Percentiles rank a stretch among this genome's conserved stretches.
Evolutionary conservation across 306 rosid species (phyloP).

Genomic region (Benincasa hispida): DNA sequence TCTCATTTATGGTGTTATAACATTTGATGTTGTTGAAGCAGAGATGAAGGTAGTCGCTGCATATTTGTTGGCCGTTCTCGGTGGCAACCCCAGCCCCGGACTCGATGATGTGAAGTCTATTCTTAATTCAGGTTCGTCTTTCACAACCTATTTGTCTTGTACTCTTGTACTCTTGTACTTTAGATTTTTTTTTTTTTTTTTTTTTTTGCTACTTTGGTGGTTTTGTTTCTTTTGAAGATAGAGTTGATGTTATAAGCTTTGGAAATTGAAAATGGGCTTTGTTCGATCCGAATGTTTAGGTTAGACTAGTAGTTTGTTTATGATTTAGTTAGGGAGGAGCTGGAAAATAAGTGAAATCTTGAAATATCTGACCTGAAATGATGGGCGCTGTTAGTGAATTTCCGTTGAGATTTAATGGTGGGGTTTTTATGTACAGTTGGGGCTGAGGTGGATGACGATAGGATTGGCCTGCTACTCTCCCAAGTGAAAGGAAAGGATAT

Average conservation of each 20-base stretch:
- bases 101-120: slow-evolving; percentile 25
- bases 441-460: background rate
- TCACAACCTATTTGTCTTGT: background rate
- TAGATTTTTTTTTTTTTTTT: too few species aligned
- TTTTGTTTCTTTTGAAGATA: background rate
- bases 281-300: background rate
- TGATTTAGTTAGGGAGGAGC: background rate
- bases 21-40: background rate
- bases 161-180: too few species aligned
- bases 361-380: background rate
- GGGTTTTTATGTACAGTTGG: slow-evolving; percentile 7
- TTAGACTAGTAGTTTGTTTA: background rate
- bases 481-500: slow-evolving; percentile 14
- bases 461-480: background rate
- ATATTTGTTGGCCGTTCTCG: slow-evolving; percentile 45
- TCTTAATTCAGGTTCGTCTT: slow-evolving; percentile 16
- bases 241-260: background rate
- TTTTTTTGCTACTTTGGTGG: background rate
- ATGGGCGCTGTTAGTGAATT: background rate
- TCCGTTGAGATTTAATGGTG: background rate
- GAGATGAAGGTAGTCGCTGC: slow-evolving; percentile 62
- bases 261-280: background rate
- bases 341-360: background rate
- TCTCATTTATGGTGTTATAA: background rate
- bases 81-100: slow-evolving; percentile 42